phyloP scores from a whole-genome alignment of 2,329 filamentous ascomycete genomes.

The Xylaria digitata region DNA sequence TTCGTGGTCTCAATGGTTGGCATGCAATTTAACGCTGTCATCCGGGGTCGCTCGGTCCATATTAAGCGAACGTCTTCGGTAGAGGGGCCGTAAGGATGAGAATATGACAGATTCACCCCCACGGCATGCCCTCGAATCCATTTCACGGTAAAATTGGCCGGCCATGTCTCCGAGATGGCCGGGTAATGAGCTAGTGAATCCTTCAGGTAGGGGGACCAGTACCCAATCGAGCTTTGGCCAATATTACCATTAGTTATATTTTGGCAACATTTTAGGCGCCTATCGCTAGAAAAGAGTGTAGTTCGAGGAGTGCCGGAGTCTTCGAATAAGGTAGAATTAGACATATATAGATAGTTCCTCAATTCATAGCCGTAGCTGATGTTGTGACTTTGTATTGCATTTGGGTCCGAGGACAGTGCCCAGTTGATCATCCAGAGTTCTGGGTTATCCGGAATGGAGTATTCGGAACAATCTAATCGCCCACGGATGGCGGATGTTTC shows the following conservation, averaged over 20 bases:
- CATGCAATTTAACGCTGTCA: slow-evolving; percentile 11
- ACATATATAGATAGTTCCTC: background rate
- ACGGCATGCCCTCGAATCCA: slow-evolving; percentile 16
- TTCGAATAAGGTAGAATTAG: background rate
- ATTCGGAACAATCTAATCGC: slow-evolving; percentile 13
- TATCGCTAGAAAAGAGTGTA: slow-evolving; percentile 9
- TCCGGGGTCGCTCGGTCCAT: slow-evolving; percentile 9
- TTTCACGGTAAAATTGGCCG: slow-evolving; percentile 17
- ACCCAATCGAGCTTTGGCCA: slow-evolving; percentile 15
- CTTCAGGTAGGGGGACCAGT: slow-evolving; percentile 15
- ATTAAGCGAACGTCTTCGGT: background rate
- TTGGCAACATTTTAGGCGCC: slow-evolving; percentile 20
- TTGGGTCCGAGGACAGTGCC: background rate
- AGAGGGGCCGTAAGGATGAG: background rate
- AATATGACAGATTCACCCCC: background rate
- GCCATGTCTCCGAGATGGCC: slow-evolving; percentile 7
- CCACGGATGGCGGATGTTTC: slow-evolving; percentile 17
- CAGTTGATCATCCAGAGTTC: slow-evolving; percentile 5
- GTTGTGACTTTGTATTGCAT: background rate
- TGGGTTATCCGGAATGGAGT: background rate
- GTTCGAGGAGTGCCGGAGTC: background rate
- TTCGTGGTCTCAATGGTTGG: slow-evolving; percentile 15
- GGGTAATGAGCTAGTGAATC: background rate
- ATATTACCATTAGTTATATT: slow-evolving; percentile 1
- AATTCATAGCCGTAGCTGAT: slow-evolving; percentile 8